Evolutionary conservation across 1,139 yeast genomes (phyloP), one percentile per base, ranked within the genome.

Genomic region (Blastobotrys persicus): DNA sequence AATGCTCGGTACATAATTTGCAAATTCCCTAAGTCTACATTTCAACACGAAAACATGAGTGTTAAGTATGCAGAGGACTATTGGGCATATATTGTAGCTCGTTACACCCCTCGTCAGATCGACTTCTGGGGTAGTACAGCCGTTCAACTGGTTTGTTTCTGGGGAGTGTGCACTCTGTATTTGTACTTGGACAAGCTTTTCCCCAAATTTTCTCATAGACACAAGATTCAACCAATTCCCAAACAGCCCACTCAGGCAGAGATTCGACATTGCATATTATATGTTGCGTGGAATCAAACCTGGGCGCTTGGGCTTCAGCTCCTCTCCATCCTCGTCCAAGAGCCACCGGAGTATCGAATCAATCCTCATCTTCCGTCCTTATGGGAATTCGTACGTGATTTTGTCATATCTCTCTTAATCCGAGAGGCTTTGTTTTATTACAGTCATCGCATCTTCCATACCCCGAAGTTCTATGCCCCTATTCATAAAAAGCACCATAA

Each of bases 401-500:
- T 57, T 3, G 18, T 47, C 2, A n/a, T 53, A 1, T 47, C 50
- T 9, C 38, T 46, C 16, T 13, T 58, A 6, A 14, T 58, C 18
- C 48, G 62, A 13, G 62, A 58, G 34, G 52, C 48, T 12, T 42
- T 52, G 17, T 58, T 58, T 45, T 58, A 58, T 39, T 55, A 55
- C 37, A 49, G 53, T 18, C 61, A 58, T 37, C 52, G 61, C 6
- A n/a, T 49, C 7, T 48, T 58, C 20, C 61, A 58, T 35, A 41
- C 37, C 4, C 47, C 47, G 18, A 32, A n/a, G 32, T 17, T 55
- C 9, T 58, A 58, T 45, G 51, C 57, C 5, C 48, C 48, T 11
- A 45, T 55, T 26, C 61, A 58, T 44, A 58, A 58, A 45, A 42
- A 48, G 33, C 61, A 58, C 38, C 61, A 58, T 45, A 50, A 50